phyloP scores from a whole-genome alignment of 139 green algal genomes.

The Pleodorina starrii region DNA sequence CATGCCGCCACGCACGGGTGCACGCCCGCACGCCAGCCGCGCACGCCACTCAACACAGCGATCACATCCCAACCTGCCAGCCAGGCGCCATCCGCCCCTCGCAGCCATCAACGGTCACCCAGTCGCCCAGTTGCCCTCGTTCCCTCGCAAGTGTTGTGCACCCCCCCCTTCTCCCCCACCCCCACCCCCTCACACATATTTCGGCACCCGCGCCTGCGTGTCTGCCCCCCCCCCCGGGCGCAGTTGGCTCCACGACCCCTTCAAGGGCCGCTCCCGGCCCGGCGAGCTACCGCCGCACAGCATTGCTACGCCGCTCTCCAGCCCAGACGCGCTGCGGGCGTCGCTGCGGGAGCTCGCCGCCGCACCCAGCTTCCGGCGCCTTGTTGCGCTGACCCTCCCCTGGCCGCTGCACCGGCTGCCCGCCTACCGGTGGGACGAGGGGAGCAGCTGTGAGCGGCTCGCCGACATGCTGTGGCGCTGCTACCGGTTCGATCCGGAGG shows the following conservation, averaged over 20 bases:
- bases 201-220: no score
- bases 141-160: no score
- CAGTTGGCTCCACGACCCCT: conserved; percentile 9
- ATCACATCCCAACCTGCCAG: no score
- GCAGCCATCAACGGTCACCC: no score
- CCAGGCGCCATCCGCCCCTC: no score
- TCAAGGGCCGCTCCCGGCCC: neutral
- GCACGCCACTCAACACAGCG: no score
- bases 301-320: neutral
- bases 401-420: conserved; percentile 16
- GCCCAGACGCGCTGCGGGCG: neutral
- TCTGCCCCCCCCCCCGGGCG: no score
- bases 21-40: no score
- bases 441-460: neutral
- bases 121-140: no score
- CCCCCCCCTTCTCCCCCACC: no score
- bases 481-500: conserved; percentile 5
- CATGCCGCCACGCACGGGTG: no score
- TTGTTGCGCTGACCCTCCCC: neutral
- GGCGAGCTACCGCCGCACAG: neutral
- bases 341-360: neutral
- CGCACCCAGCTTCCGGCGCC: conserved; percentile 23
- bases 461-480: neutral
- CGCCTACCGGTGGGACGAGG: conserved; percentile 11
- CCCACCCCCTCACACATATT: no score